Percentiles rank a stretch among this genome's conserved stretches.
Evolutionary conservation across 2,329 filamentous ascomycete species (phyloP).

Genomic region (Cladosporium austrohemisphaericum): DNA sequence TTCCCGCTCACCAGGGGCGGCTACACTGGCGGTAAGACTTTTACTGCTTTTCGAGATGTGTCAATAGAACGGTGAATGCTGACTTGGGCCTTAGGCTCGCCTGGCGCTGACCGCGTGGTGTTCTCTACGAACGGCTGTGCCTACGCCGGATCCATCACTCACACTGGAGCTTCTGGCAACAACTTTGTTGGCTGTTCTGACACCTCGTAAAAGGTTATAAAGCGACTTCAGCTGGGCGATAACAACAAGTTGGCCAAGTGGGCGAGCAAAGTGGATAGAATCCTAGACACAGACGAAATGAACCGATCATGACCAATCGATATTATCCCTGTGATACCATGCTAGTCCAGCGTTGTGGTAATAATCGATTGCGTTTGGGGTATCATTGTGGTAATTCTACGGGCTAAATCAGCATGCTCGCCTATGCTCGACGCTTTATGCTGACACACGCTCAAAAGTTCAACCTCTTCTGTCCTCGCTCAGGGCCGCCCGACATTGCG

Average conservation of each 20-base stretch:
- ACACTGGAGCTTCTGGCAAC: constrained; percentile 65
- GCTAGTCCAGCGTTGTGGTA: too few species aligned
- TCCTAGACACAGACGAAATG: too few species aligned
- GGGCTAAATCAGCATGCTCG: too few species aligned
- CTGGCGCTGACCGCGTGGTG: constrained; percentile 64
- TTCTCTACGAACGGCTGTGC: constrained; percentile 56
- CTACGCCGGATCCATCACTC: constrained; percentile 64
- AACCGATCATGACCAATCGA: too few species aligned
- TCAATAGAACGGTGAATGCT: neutral
- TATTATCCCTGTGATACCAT: too few species aligned
- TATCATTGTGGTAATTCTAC: too few species aligned
- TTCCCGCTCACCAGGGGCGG: constrained; percentile 55
- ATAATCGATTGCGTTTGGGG: too few species aligned
- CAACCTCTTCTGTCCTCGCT: constrained; percentile 45
- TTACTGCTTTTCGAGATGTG: neutral
- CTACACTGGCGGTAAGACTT: constrained; percentile 52
- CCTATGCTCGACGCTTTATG: too few species aligned
- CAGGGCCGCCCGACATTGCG: constrained; percentile 27
- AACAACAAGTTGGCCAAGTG: too few species aligned
- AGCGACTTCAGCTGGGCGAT: too few species aligned
- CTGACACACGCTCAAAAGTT: constrained; percentile 35
- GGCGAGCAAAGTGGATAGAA: too few species aligned
- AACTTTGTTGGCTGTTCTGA: constrained; percentile 62
- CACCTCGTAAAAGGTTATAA: constrained; percentile 25
- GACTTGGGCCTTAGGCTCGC: constrained; percentile 45